Percentiles rank a stretch among this genome's conserved stretches.
These are phyloP conservation scores for Stagonosporopsis chrysanthemi DNA, from an alignment of 2,329 filamentous ascomycete species.

Conservation along the genomic window DNA sequence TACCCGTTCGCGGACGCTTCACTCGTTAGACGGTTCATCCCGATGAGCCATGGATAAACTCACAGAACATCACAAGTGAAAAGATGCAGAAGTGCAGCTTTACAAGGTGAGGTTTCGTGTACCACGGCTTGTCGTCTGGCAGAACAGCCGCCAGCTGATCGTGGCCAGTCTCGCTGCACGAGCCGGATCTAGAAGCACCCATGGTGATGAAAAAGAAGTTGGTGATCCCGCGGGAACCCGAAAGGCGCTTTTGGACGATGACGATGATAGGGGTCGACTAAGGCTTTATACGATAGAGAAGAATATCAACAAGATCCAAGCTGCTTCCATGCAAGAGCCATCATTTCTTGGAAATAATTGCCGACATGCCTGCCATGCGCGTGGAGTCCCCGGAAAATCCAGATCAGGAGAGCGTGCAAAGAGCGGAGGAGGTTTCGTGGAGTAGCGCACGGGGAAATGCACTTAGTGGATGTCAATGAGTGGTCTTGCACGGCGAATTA, in stretches of 20 bases:
- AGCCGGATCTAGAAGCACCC: background rate
- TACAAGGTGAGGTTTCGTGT: conserved; percentile 15
- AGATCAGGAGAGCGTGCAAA: background rate
- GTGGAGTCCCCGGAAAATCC: background rate
- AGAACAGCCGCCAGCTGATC: conserved; percentile 10
- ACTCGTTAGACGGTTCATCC: background rate
- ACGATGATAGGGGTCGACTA: background rate
- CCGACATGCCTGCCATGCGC: background rate
- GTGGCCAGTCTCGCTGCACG: background rate
- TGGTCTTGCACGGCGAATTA: background rate
- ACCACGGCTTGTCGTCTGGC: conserved; percentile 18
- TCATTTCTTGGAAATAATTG: background rate
- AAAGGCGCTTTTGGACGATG: background rate
- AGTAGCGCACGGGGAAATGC: background rate
- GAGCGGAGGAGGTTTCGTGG: background rate
- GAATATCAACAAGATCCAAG: background rate
- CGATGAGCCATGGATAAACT: background rate
- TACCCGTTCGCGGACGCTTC: conserved; percentile 35
- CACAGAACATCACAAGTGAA: conserved; percentile 16
- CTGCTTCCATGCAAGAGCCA: background rate
- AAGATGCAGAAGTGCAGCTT: conserved; percentile 18
- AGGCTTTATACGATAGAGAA: background rate
- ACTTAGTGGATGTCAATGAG: background rate
- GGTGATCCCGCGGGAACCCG: background rate
- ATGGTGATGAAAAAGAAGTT: background rate